phyloP scores from a whole-genome alignment of 441 rosid genomes.

The Adansonia rubrostipa region DNA sequence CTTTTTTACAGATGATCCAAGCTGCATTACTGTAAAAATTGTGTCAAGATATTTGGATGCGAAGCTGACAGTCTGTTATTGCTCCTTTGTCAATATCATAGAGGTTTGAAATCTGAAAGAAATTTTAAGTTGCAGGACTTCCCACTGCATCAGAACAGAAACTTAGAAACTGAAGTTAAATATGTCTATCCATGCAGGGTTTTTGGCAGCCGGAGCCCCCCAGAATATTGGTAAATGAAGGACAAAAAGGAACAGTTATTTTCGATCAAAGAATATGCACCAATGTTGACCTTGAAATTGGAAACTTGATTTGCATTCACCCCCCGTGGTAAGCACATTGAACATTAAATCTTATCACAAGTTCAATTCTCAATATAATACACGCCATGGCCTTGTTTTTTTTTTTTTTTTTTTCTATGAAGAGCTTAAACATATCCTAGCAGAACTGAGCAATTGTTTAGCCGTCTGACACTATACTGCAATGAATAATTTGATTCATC shows the following conservation, averaged over 20 bases:
- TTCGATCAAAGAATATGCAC: slow-evolving; percentile 74
- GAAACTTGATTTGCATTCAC: slow-evolving; percentile 62
- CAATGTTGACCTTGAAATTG: slow-evolving; percentile 80
- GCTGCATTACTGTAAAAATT: slow-evolving; percentile 57
- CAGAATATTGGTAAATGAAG: slow-evolving; percentile 36
- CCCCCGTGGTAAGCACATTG: slow-evolving; percentile 66
- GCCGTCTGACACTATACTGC: not conserved
- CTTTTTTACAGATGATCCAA: slow-evolving; percentile 45
- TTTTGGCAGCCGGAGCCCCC: slow-evolving; percentile 35
- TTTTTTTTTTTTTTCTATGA: not conserved
- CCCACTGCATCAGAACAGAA: not conserved
- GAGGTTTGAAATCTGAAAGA: slow-evolving; percentile 49
- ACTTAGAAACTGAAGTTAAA: slow-evolving; percentile 16
- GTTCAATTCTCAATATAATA: not conserved
- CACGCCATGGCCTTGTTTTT: not conserved
- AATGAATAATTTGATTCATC: not conserved
- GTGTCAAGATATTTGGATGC: slow-evolving; percentile 77
- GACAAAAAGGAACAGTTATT: slow-evolving; percentile 54
- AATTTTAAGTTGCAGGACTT: not conserved
- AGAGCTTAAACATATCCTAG: slow-evolving; percentile 2
- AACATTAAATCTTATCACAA: not conserved
- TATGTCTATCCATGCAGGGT: slow-evolving; percentile 45
- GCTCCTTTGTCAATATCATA: slow-evolving; percentile 46
- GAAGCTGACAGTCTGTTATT: slow-evolving; percentile 72
- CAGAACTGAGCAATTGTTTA: not conserved